phyloP scores from a whole-genome alignment of 2,329 filamentous ascomycete species.

The Ambrosiella cleistominuta region DNA sequence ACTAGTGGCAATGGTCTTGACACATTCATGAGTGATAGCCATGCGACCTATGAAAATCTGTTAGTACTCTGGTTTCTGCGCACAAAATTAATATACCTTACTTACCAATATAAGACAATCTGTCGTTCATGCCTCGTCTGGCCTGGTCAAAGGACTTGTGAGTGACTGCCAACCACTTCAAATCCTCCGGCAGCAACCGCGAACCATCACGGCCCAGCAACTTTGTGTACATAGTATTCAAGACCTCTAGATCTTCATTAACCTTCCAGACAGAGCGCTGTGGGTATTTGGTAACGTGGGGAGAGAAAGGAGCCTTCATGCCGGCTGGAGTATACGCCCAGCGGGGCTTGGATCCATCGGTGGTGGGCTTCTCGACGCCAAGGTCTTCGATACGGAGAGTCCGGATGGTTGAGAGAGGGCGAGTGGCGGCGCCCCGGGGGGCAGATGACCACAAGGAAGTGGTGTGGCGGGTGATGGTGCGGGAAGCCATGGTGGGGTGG shows the following conservation, averaged over 20 bases:
- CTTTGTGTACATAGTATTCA: slow-evolving; percentile 62
- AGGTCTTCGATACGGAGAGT: background rate
- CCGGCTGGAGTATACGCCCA: slow-evolving; percentile 53
- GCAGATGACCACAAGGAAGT: background rate
- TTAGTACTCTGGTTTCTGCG: background rate
- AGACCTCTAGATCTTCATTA: slow-evolving; percentile 54
- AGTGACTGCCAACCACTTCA: slow-evolving; percentile 92
- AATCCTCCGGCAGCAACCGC: slow-evolving; percentile 64
- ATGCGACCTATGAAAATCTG: slow-evolving; percentile 16
- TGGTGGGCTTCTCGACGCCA: background rate
- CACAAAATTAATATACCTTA: background rate
- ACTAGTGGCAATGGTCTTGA: slow-evolving; percentile 40
- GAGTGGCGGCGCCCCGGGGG: background rate
- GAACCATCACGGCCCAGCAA: slow-evolving; percentile 60
- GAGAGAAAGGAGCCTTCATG: slow-evolving; percentile 53
- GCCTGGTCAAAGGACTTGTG: slow-evolving; percentile 98
- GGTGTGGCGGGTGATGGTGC: background rate
- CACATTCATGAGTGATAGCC: slow-evolving; percentile 17
- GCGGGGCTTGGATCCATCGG: slow-evolving; percentile 28
- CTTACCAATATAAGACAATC: slow-evolving; percentile 39
- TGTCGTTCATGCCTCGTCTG: slow-evolving; percentile 82
- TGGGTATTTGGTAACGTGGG: slow-evolving; percentile 38
- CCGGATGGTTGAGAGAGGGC: background rate
- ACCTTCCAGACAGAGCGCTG: slow-evolving; percentile 41
- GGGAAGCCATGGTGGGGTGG: background rate